Evolutionary conservation across 352 stramenopile species (phyloP).

Genomic region (Globisporangium emineosum): DNA sequence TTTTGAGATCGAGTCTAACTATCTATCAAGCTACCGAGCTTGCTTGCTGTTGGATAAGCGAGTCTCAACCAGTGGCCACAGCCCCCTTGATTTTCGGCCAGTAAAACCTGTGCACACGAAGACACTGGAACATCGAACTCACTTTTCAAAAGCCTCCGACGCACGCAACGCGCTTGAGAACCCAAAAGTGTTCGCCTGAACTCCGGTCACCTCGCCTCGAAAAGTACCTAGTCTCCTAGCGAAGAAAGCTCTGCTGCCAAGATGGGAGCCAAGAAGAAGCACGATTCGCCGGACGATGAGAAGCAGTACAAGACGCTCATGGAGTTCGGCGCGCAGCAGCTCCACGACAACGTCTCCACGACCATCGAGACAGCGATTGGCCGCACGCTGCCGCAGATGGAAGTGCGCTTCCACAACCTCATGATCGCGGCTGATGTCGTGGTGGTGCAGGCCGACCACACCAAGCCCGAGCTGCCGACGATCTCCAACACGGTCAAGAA

Average conservation of each 20-base stretch:
- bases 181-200: not conserved
- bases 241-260: not conserved
- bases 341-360: slow-evolving; percentile 4
- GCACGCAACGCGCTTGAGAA: not conserved
- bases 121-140: not conserved
- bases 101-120: not conserved
- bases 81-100: not conserved
- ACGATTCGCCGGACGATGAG: slow-evolving; percentile 4
- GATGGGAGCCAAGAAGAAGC: slow-evolving; percentile 11
- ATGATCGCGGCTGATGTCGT: slow-evolving; percentile 11
- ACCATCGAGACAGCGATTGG: slow-evolving; percentile 13
- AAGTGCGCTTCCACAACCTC: slow-evolving; percentile 24
- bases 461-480: slow-evolving; percentile 9
- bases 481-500: slow-evolving; percentile 14
- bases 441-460: slow-evolving; percentile 2
- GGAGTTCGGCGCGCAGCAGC: slow-evolving; percentile 11
- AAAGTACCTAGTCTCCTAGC: not conserved
- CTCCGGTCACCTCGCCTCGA: not conserved
- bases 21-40: not conserved
- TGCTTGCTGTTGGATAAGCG: not conserved
- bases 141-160: not conserved
- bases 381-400: slow-evolving; percentile 18
- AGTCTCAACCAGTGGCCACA: not conserved
- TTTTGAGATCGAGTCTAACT: not conserved
- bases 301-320: slow-evolving; percentile 13